phyloP scores from a whole-genome alignment of 495 filamentous ascomycete genomes.

The Penicillium samsonianum region DNA sequence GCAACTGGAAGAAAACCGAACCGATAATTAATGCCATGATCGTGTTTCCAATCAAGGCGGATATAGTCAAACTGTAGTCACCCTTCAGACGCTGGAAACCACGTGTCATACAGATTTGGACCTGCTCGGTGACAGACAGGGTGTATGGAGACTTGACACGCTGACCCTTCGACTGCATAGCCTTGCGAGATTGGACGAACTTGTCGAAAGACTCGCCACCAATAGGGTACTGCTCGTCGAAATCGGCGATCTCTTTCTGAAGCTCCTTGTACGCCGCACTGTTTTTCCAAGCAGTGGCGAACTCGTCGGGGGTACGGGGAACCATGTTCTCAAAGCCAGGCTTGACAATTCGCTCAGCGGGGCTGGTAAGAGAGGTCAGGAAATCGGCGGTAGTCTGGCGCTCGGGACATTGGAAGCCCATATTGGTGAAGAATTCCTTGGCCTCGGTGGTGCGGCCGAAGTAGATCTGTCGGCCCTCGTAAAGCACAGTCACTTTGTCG shows the following conservation, averaged over 20 bases:
- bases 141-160: conserved; percentile 50
- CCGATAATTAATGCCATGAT: conserved; percentile 83
- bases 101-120: conserved; percentile 52
- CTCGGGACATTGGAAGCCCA: conserved; percentile 64
- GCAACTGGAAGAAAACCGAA: conserved; percentile 83
- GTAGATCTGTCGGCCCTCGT: conserved; percentile 68
- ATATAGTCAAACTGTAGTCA: conserved; percentile 74
- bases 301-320: conserved; percentile 72
- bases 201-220: conserved; percentile 42
- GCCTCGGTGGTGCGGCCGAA: conserved; percentile 63
- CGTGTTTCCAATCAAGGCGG: conserved; percentile 75
- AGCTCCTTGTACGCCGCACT: conserved; percentile 54
- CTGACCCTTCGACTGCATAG: conserved; percentile 46
- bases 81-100: conserved; percentile 63
- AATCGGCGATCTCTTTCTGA: conserved; percentile 55
- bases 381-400: conserved; percentile 73
- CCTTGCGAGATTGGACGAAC: conserved; percentile 44
- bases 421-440: conserved; percentile 63
- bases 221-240: conserved; percentile 46
- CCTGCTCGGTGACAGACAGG: conserved; percentile 47
- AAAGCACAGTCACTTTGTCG: conserved; percentile 63
- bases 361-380: conserved; percentile 72
- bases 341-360: conserved; percentile 63
- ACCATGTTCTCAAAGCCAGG: conserved; percentile 63
- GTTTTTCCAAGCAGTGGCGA: conserved; percentile 62